Conservation (phyloP, 768 basidiomycete species). For the Macrolepiota dolichaula region DNA sequence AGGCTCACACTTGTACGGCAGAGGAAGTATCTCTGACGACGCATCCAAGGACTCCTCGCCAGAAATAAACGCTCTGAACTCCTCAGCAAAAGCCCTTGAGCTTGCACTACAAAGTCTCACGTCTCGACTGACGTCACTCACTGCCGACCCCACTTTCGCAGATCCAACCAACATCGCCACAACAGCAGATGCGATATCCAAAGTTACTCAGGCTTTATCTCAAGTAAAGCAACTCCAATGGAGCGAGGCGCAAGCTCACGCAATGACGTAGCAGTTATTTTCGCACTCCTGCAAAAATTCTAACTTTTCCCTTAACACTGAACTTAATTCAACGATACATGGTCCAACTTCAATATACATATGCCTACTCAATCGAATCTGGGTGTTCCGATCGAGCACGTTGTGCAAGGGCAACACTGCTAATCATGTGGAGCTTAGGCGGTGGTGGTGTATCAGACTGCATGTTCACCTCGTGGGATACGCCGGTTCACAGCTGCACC, state of each 20-base stretch:
- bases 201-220: constrained; percentile 58
- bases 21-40: neutral
- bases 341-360: neutral
- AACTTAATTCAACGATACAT: neutral
- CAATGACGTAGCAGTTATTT: neutral
- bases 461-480: constrained; percentile 14
- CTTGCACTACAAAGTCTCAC: constrained; percentile 49
- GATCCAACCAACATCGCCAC: constrained; percentile 50
- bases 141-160: constrained; percentile 29
- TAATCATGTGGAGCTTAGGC: constrained; percentile 7
- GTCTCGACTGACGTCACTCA: constrained; percentile 42
- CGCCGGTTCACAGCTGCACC: neutral
- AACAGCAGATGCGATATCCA: constrained; percentile 67
- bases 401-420: neutral
- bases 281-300: neutral
- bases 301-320: neutral
- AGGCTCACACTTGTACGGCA: neutral
- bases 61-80: neutral
- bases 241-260: constrained; percentile 31
- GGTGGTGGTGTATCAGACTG: constrained; percentile 14
- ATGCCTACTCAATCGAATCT: neutral
- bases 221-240: constrained; percentile 57
- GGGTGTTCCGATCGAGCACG: neutral
- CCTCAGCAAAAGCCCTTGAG: constrained; percentile 47
- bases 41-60: neutral